These are phyloP conservation scores for Ophiostoma ulmi DNA, from an alignment of 2,329 filamentous ascomycete species.

Conservation along the genomic window DNA sequence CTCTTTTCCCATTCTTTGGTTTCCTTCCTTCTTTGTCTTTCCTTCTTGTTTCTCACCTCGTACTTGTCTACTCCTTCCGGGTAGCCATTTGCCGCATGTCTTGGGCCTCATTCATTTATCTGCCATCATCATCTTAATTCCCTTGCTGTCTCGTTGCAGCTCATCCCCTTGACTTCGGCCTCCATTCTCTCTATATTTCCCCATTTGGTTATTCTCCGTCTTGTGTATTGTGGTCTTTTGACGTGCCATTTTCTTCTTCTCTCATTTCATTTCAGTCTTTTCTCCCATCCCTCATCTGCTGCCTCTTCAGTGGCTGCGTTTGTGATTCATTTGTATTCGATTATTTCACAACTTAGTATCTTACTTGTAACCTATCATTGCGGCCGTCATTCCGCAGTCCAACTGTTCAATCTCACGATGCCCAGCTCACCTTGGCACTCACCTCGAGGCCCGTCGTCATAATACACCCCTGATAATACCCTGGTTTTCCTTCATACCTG, in stretches of 20 bases:
- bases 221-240: background rate
- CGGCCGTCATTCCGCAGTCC: too few species aligned
- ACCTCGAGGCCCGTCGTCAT: background rate
- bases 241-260: background rate
- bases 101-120: background rate
- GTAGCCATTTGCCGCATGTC: background rate
- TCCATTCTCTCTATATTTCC: slow-evolving; percentile 7
- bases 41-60: background rate
- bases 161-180: slow-evolving; percentile 3
- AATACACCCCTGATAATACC: background rate
- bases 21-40: background rate
- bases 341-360: too few species aligned
- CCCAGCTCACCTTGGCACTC: background rate
- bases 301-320: too few species aligned
- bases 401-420: background rate
- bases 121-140: background rate
- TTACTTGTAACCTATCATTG: too few species aligned
- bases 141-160: background rate
- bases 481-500: background rate
- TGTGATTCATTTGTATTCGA: too few species aligned
- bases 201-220: slow-evolving; percentile 11
- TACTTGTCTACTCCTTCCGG: background rate
- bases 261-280: background rate
- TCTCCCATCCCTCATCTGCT: background rate
- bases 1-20: background rate